Conservation (phyloP, 345 rosid genomes). For the Citrus glauca region DNA sequence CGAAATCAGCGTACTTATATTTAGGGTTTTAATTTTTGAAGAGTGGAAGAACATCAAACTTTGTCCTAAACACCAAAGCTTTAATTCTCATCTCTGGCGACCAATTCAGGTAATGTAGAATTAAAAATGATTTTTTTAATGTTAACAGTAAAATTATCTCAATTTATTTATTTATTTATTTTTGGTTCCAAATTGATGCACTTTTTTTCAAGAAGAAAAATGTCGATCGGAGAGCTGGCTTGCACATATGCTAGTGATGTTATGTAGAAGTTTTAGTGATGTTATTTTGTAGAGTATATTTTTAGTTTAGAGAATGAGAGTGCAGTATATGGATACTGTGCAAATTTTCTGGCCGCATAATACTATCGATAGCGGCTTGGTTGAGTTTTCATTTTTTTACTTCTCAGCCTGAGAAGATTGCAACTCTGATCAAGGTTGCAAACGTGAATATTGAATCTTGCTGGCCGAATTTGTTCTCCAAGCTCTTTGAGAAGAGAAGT, state of each 20-base stretch:
- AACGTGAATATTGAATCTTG: slow-evolving; percentile 8
- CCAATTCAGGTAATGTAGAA: background rate
- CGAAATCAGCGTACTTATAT: no score
- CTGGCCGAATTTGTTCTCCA: slow-evolving; percentile 27
- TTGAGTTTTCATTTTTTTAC: background rate
- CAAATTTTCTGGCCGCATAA: background rate
- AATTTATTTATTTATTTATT: no score
- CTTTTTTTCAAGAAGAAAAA: background rate
- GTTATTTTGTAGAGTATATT: background rate
- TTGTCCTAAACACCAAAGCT: background rate
- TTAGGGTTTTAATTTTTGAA: background rate
- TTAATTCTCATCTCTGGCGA: background rate
- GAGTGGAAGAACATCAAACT: background rate
- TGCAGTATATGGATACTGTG: background rate
- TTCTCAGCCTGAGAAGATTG: slow-evolving; percentile 22
- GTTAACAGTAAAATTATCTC: no score
- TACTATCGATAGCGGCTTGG: background rate
- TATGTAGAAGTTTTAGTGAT: background rate
- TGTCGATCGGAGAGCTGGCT: slow-evolving; percentile 18
- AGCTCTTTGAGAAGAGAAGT: slow-evolving; percentile 15
- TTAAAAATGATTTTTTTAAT: no score
- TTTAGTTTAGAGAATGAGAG: background rate
- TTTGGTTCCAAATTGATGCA: background rate
- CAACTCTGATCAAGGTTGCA: background rate
- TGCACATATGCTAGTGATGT: slow-evolving; percentile 10